Evolutionary conservation across 1,139 yeast species (phyloP), one percentile per base, ranked within the genome.

Genomic region (Yamadazyma atlantica): DNA sequence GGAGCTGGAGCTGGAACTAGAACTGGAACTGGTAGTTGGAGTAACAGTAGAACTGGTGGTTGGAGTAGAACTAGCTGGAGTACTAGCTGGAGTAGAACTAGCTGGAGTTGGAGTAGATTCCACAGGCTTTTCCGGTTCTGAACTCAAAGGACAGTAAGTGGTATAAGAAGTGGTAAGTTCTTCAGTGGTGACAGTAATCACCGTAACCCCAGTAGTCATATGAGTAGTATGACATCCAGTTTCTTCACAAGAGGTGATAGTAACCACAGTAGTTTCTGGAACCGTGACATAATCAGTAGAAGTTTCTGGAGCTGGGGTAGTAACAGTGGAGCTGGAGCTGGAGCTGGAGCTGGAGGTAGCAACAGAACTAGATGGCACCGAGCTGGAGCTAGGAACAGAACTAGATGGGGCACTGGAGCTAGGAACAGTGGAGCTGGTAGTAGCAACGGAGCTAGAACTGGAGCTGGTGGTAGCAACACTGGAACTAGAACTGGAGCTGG

Each of bases 71-170:
- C n/a, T n/a, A n/a, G n/a, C 22, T 24, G 35, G 29, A 35, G 23
- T 8, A 5, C 17, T 18, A 15, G 32, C 22, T 6, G 9, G 8
- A 19, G 8, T 19, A 6, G 22, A 19, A 19, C 22, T 13, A 25
- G 31, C 30, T 17, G 34, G 22, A 21, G 31, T 33, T 21, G 16
- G 34, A 21, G 13, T 17, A 28, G 39, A n/a, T n/a, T n/a, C n/a
- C n/a, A n/a, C n/a, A n/a, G n/a, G n/a, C n/a, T n/a, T n/a, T n/a
- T n/a, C n/a, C n/a, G n/a, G n/a, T n/a, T n/a, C 22, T 24, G 53
- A 42, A 11, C 57, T 44, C 42, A 57, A 42, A 29, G 64, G 64
- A 46, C 64, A 61, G 51, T 50, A 60, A 22, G 68, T 59, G 33
- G 64, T 57, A 49, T 55, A 57, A 18, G 52, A 38, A 19, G 64